Evolutionary conservation across 306 rosid genomes (phyloP), one percentile per base, ranked within the genome.

Genomic region (Lablab purpureus): DNA sequence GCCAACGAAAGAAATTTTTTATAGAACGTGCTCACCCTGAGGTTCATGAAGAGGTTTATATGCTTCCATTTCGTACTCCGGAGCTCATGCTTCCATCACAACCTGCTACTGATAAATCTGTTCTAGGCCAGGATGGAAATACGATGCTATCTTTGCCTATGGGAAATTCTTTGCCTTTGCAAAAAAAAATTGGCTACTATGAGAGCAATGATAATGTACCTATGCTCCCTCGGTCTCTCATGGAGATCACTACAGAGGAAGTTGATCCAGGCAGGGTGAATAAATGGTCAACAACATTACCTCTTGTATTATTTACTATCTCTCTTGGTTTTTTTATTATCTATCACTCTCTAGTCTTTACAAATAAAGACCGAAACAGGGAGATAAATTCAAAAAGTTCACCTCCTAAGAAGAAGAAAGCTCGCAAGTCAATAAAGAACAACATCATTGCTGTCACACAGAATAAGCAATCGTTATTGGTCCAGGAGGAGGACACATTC

Each of bases 341-440:
- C 66, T 41, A 30, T 32, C 37, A 51, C 56, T 13, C 10, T 45
- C 25, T 30, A 18, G 67, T 58, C 40, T 64, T 46, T 58, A 85
- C 58, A 52, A 77, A 28, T 18, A 63, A 74, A 56, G 84, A 76
- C 78, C 85, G 68, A 43, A 50, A 64, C 8, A 11, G 47, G 71
- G 76, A 68, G 67, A 23, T 43, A 77, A 25, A 71, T 82, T 75
- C 82, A 43, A 90, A 76, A 79, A 37, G 22, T 56, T 6, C 34
- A 56, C 58, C 87, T 64, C 74, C 83, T 52, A 90, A 86, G 84
- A 88, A 72, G 84, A 92, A 70, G 86, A 90, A 81, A 77, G 50
- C 15, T 43, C 77, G 84, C 3, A 87, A 86, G 78, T 84, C 75
- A 2, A 91, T 74, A 71, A 86, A 51, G 77, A 84, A 51, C 74